Base-by-base conservation (phyloP, 1,284 basidiomycete species). In the Microbotryomycetes sp. region DNA sequence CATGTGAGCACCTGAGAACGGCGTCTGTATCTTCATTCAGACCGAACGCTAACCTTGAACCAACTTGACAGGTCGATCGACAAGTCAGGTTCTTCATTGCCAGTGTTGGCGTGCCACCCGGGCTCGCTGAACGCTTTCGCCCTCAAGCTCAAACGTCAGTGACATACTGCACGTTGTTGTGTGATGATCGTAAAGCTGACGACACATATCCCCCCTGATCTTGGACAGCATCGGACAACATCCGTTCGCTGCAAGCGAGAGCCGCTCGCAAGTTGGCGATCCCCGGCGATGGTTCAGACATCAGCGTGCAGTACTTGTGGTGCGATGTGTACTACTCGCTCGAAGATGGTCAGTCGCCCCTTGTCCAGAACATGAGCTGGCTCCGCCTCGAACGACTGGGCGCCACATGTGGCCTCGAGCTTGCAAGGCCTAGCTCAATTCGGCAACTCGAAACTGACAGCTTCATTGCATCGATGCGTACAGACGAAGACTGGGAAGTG, bases 401-500 rank as follows among this genome's bases (percentile, higher is more conserved):
- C 12, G 26, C 25, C n/a, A 3, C 19, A 5, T 32, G 52, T 31
- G 6, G 31, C 49, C 47, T 23, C 36, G 36, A 42, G 12, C 36
- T 42, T 9, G 12, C 36, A 42, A 15, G 42, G 4, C 26, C 29
- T 23, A 36, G 16, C 36, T 29, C 47, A 22, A 16, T 6, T 30
- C 55, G 15, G 48, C 42, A 29, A n/a, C 29, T 3, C 53, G 32
- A 6, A 6, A 19, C 47, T 49, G 23, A 14, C 30, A 25, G 7
- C 28, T 15, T 31, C 28, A 9, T 58, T 28, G 4, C 15, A 4
- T 23, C 32, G 30, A 1, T 14, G n/a, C n/a, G 28, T 16, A 9
- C 65, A 72, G 70, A 73, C 36, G 71, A 73, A 61, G 71, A 73
- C 60, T 73, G 62, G 48, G 68, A 67, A 6, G 67, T 70, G 46